Percentiles rank a stretch among this genome's conserved stretches.
phyloP scores from a whole-genome alignment of 164 flowering plant genomes.

The Nelumbo lutea region DNA sequence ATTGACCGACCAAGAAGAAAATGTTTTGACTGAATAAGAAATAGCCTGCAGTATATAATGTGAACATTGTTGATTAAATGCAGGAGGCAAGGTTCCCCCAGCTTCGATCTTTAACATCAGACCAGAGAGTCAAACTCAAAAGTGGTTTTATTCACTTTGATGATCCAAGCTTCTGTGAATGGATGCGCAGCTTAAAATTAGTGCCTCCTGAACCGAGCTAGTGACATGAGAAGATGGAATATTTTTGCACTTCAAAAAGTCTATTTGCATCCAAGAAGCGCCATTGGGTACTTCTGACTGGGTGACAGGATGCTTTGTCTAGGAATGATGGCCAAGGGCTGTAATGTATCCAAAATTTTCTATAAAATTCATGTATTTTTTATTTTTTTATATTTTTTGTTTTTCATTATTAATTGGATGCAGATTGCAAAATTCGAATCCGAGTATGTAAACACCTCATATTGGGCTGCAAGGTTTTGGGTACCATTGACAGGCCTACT shows the following conservation, averaged over 20 bases:
- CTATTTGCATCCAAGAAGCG: constrained; percentile 9
- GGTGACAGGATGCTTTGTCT: not conserved
- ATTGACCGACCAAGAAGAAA: not conserved
- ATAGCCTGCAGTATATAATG: not conserved
- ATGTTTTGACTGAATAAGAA: not conserved
- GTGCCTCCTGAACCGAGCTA: constrained; percentile 89
- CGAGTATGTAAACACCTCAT: too few species aligned
- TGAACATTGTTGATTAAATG: constrained; percentile 8
- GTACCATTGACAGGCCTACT: too few species aligned
- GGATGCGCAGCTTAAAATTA: constrained; percentile 87
- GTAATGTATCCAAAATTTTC: too few species aligned
- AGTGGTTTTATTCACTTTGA: constrained; percentile 88
- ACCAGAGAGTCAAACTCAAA: constrained; percentile 74
- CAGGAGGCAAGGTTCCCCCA: constrained; percentile 99
- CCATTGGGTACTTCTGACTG: not conserved
- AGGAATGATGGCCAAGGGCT: not conserved
- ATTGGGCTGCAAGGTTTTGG: too few species aligned
- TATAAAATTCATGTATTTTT: too few species aligned
- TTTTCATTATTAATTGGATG: too few species aligned
- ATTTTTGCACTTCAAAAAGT: not conserved
- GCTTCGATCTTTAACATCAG: constrained; percentile 61
- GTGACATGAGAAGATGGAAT: constrained; percentile 1
- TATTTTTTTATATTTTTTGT: too few species aligned
- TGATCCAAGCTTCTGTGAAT: constrained; percentile 92
- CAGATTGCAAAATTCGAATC: too few species aligned